A percentile compares a stretch with the other conserved stretches of the same genome.
These are phyloP conservation scores for Neurospora cerealis DNA, from an alignment of 495 filamentous ascomycete genomes.

Conservation along the genomic window DNA sequence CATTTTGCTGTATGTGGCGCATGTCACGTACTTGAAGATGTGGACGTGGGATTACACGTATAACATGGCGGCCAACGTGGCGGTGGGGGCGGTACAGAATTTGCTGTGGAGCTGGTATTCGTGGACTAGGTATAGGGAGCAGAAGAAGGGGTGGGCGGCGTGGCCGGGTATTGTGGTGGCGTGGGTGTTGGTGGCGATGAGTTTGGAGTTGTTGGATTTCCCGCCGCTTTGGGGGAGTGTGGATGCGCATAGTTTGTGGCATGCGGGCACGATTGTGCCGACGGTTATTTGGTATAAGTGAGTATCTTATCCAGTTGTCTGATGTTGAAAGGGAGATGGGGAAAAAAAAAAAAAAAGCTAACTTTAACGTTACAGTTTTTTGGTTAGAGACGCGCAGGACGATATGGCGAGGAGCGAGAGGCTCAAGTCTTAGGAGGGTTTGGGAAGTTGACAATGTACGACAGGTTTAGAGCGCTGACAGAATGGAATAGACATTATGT, in stretches of 20 bases:
- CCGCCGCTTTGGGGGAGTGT: constrained; percentile 71
- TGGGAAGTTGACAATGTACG: not conserved
- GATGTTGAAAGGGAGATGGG: not conserved
- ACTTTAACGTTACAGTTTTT: constrained; percentile 43
- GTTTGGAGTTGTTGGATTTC: constrained; percentile 89
- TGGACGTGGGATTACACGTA: constrained; percentile 92
- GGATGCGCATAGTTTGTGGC: constrained; percentile 95
- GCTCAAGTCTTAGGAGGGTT: constrained; percentile 21
- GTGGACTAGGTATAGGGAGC: constrained; percentile 56
- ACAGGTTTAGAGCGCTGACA: not conserved
- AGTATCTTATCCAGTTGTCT: constrained; percentile 29
- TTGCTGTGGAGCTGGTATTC: constrained; percentile 80
- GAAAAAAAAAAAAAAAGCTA: not conserved
- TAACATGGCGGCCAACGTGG: constrained; percentile 94
- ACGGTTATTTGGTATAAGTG: constrained; percentile 93
- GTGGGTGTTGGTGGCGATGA: constrained; percentile 90
- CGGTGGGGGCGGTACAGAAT: constrained; percentile 71
- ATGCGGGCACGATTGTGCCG: constrained; percentile 82
- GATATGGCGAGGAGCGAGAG: constrained; percentile 44
- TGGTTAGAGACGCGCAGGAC: constrained; percentile 68
- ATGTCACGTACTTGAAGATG: constrained; percentile 76
- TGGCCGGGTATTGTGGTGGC: constrained; percentile 92
- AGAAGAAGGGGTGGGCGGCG: constrained; percentile 64
- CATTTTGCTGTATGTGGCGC: constrained; percentile 57
- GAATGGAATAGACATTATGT: not conserved